Conservation (phyloP, 371 early-diverging fungal genomes). For the Syncephalis plumigaleata region DNA sequence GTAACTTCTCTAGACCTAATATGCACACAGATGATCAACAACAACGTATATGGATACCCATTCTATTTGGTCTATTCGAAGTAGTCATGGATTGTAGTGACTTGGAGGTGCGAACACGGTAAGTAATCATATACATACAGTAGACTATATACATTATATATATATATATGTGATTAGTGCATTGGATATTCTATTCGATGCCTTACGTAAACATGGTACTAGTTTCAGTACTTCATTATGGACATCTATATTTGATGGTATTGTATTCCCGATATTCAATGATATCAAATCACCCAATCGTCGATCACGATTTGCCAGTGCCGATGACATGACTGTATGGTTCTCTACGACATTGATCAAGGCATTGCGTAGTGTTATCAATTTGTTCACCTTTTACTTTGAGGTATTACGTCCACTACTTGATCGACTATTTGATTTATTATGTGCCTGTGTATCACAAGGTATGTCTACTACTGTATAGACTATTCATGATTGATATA, state of each 20-base stretch:
- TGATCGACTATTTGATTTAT: conserved; percentile 56
- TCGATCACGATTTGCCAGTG: conserved; percentile 15
- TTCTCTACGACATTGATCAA: conserved; percentile 50
- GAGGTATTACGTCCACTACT: conserved; percentile 43
- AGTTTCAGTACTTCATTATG: conserved; percentile 59
- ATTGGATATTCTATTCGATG: conserved; percentile 63
- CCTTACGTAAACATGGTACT: conserved; percentile 50
- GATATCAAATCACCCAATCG: conserved; percentile 32
- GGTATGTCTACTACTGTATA: no score
- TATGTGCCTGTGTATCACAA: conserved; percentile 70
- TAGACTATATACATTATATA: not conserved
- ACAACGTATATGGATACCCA: conserved; percentile 58
- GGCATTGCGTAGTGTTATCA: conserved; percentile 73
- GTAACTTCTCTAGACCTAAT: not conserved
- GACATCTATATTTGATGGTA: conserved; percentile 60
- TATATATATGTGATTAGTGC: conserved; percentile 27
- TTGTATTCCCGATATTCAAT: conserved; percentile 81
- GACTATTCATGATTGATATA: no score
- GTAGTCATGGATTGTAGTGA: conserved; percentile 76
- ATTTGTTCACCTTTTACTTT: conserved; percentile 65
- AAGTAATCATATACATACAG: no score
- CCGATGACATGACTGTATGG: conserved; percentile 31
- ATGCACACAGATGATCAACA: not conserved
- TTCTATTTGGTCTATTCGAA: conserved; percentile 67
- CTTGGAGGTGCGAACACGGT: conserved; percentile 67